Conservation (phyloP, 2,329 filamentous ascomycete genomes). For the Beauveria caledonica region DNA sequence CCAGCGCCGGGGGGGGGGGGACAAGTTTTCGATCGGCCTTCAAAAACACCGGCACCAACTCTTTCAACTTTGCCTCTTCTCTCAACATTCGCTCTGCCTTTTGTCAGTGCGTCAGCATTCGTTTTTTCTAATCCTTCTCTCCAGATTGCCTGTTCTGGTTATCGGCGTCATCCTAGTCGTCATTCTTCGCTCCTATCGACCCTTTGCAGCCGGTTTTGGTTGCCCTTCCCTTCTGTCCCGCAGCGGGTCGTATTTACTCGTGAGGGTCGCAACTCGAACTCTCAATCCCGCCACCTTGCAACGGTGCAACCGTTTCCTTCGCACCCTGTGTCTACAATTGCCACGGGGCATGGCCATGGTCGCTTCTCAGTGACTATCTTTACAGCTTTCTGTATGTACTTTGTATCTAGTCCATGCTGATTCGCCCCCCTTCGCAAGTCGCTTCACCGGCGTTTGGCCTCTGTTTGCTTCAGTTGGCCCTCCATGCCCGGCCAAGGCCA, state of each 20-base stretch:
- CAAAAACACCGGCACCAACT: conserved; percentile 4
- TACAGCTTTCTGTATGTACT: neutral
- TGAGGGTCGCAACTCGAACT: neutral
- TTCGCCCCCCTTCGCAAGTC: neutral
- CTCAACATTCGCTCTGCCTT: conserved; percentile 7
- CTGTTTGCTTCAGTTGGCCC: neutral
- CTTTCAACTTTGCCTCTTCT: conserved; percentile 3
- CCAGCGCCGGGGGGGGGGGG: neutral
- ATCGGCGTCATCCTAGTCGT: neutral
- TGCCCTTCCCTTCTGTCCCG: neutral
- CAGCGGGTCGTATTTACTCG: neutral
- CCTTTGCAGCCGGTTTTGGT: neutral
- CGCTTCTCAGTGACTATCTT: conserved; percentile 3
- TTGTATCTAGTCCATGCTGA: neutral
- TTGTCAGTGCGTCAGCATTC: neutral
- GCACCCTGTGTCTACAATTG: conserved; percentile 3
- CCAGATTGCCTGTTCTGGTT: neutral
- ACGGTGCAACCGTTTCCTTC: neutral
- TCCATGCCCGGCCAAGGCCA: neutral
- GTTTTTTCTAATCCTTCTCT: neutral
- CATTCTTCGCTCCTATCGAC: neutral
- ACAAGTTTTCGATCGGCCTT: conserved; percentile 5
- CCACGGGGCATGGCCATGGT: conserved; percentile 10
- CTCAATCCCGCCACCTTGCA: conserved; percentile 2
- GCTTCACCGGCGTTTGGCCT: neutral